These are phyloP conservation scores for Auxenochlorella pyrenoidosa DNA, from an alignment of 139 green algal genomes.

Conservation along the genomic window DNA sequence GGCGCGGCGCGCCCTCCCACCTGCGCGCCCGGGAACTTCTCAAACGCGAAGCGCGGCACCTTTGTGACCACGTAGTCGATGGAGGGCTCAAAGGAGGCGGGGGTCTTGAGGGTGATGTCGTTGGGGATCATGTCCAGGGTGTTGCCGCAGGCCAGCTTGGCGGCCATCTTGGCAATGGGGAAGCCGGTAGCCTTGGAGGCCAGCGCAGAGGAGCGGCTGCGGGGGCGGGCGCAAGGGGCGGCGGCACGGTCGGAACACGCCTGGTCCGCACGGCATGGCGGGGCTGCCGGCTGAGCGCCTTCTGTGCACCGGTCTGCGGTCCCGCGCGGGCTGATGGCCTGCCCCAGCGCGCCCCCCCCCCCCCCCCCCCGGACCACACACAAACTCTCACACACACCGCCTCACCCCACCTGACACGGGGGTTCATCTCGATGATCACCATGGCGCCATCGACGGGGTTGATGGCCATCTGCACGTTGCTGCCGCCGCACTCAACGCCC, in stretches of 20 bases:
- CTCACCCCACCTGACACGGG: slow-evolving; percentile 78
- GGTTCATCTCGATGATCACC: slow-evolving; percentile 99
- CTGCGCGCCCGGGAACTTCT: slow-evolving; percentile 97
- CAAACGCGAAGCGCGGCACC: slow-evolving; percentile 96
- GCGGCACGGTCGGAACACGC: neutral
- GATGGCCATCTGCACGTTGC: slow-evolving; percentile 97
- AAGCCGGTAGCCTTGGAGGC: slow-evolving; percentile 99
- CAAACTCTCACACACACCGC: no score
- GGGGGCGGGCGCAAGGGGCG: neutral
- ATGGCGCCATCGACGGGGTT: slow-evolving; percentile 88
- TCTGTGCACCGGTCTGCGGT: no score
- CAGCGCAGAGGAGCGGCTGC: slow-evolving; percentile 92
- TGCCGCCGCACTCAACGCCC: slow-evolving; percentile 98
- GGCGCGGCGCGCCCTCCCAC: neutral
- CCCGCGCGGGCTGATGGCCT: no score
- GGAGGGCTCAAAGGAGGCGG: slow-evolving; percentile 98
- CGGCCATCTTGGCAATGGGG: slow-evolving; percentile 99
- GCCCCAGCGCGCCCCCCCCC: no score
- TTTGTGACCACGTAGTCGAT: slow-evolving; percentile 99
- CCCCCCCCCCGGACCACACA: no score
- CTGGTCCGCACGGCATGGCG: no score
- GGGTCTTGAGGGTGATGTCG: slow-evolving; percentile 99
- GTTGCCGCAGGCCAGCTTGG: slow-evolving; percentile 96
- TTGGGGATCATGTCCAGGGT: slow-evolving; percentile 98
- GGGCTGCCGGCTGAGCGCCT: no score